phyloP scores from a whole-genome alignment of 2,329 filamentous ascomycete genomes.

The Penicillium thymicola region DNA sequence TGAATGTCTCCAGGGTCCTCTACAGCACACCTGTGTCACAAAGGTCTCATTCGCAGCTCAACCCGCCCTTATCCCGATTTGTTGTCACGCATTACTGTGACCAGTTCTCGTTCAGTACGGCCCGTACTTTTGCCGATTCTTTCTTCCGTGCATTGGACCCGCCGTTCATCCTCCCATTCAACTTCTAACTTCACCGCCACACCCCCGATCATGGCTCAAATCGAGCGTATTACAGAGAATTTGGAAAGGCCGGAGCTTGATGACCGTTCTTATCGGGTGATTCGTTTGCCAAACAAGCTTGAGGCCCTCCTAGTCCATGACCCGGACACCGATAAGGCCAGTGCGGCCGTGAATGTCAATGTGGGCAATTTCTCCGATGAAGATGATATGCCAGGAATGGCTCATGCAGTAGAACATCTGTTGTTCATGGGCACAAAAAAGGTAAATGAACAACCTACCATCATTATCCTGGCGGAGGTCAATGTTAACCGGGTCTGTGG shows the following conservation, averaged over 20 bases:
- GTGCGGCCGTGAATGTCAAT: constrained; percentile 90
- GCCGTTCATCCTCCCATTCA: constrained; percentile 20
- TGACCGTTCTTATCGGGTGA: constrained; percentile 81
- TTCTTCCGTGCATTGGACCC: constrained; percentile 8
- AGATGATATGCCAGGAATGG: constrained; percentile 87
- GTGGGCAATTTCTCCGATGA: constrained; percentile 94
- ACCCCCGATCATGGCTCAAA: constrained; percentile 30
- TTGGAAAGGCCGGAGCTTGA: constrained; percentile 83
- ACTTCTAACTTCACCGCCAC: constrained; percentile 19
- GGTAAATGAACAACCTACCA: constrained; percentile 41
- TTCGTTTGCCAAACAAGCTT: constrained; percentile 78
- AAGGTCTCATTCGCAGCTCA: constrained; percentile 20
- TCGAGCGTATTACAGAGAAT: constrained; percentile 60
- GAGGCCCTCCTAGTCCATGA: constrained; percentile 93
- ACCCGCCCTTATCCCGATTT: constrained; percentile 13
- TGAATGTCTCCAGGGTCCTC: constrained; percentile 39
- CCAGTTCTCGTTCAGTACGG: constrained; percentile 1
- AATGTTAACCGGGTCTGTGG: constrained; percentile 3
- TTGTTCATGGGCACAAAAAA: constrained; percentile 99
- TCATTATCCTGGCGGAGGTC: neutral
- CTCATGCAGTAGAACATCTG: constrained; percentile 92
- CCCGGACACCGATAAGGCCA: constrained; percentile 92
- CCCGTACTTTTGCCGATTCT: constrained; percentile 5
- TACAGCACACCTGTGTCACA: constrained; percentile 22
- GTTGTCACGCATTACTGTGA: constrained; percentile 7